These are phyloP conservation scores for Fulvia fulva DNA, from an alignment of 2,329 filamentous ascomycete species.

Conservation along the genomic window DNA sequence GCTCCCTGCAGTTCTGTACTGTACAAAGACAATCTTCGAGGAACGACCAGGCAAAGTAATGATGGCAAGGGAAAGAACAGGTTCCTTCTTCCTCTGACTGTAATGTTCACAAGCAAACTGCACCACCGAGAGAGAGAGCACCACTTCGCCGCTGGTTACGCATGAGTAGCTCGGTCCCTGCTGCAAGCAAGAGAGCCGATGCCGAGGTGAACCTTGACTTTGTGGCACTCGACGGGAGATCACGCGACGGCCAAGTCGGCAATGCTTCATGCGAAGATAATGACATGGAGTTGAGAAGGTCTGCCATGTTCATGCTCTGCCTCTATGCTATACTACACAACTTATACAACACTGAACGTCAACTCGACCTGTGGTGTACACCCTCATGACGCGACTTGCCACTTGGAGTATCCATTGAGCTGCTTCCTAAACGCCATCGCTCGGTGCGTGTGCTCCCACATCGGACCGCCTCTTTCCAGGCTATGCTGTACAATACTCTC, in stretches of 20 bases:
- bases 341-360: not conserved
- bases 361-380: not conserved
- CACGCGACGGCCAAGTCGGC: not conserved
- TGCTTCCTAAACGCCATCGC: not conserved
- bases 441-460: not conserved
- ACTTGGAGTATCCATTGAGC: too few relatives aligned
- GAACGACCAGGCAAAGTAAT: not conserved
- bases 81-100: not conserved
- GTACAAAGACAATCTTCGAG: not conserved
- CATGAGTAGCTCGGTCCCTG: not conserved
- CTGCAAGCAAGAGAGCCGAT: not conserved
- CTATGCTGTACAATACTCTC: not conserved
- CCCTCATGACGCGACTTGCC: not conserved
- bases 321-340: constrained; percentile 3
- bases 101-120: not conserved
- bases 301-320: not conserved
- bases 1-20: not conserved
- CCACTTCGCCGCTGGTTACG: not conserved
- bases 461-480: not conserved
- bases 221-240: not conserved
- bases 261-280: not conserved
- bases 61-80: not conserved
- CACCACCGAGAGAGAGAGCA: too few relatives aligned
- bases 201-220: not conserved
- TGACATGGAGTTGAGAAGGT: not conserved